Percentiles rank a stretch among this genome's conserved stretches.
These are phyloP conservation scores for Sordariomycetes sp. DNA, from an alignment of 2,329 filamentous ascomycete species.

Conservation along the genomic window DNA sequence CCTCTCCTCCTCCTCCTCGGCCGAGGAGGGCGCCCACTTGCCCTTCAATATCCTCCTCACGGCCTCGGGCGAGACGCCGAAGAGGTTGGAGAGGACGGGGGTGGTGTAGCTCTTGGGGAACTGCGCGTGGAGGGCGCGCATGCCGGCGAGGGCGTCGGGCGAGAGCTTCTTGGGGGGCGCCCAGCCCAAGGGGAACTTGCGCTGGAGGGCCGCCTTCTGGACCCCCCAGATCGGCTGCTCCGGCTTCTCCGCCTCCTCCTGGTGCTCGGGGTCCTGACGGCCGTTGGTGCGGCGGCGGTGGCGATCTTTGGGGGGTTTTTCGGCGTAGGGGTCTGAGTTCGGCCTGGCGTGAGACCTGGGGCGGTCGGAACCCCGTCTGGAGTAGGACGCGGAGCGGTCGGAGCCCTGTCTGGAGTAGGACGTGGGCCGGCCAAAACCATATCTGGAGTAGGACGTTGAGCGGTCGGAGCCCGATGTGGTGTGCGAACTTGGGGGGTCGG, in stretches of 20 bases:
- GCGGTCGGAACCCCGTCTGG: not conserved
- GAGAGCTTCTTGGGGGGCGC: slow-evolving; percentile 76
- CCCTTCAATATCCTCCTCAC: slow-evolving; percentile 77
- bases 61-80: slow-evolving; percentile 77
- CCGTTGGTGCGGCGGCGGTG: not conserved
- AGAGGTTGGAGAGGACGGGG: slow-evolving; percentile 60
- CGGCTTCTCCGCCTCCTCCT: too few species aligned
- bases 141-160: slow-evolving; percentile 83
- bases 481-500: not conserved
- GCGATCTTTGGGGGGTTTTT: not conserved
- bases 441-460: too few species aligned
- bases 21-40: slow-evolving; percentile 56
- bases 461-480: not conserved
- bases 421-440: too few species aligned
- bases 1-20: slow-evolving; percentile 45
- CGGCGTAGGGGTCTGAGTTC: not conserved
- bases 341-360: not conserved
- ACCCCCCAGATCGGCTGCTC: too few species aligned
- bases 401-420: too few species aligned
- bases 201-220: slow-evolving; percentile 63
- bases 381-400: too few species aligned
- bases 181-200: slow-evolving; percentile 79
- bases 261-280: not conserved
- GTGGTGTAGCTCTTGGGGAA: slow-evolving; percentile 72
- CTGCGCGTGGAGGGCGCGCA: slow-evolving; percentile 69